These are phyloP conservation scores for Bipolaris cookei DNA, from an alignment of 2,329 filamentous ascomycete genomes.

Conservation along the genomic window DNA sequence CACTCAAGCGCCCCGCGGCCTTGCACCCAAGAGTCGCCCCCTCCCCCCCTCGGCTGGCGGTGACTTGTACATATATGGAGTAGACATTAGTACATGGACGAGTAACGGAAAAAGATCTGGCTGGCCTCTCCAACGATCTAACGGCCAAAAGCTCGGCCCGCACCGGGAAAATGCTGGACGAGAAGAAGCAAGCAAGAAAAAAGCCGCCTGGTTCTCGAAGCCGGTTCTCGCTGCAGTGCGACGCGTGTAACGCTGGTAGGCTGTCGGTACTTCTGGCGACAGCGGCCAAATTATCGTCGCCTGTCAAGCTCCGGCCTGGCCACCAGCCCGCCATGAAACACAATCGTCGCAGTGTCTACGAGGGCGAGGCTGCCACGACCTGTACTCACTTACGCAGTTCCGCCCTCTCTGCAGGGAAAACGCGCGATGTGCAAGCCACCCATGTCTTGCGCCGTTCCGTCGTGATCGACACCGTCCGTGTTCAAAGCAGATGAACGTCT, in stretches of 20 bases:
- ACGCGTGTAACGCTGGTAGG: constrained; percentile 33
- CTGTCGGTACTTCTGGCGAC: constrained; percentile 39
- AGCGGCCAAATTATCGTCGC: constrained; percentile 23
- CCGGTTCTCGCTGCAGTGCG: constrained; percentile 35
- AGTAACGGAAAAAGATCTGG: constrained; percentile 45
- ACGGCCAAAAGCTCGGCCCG: constrained; percentile 50
- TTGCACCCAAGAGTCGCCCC: too few species aligned
- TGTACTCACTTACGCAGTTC: constrained; percentile 23
- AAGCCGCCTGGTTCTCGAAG: constrained; percentile 43
- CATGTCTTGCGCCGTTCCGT: constrained; percentile 27
- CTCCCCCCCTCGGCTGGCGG: too few species aligned
- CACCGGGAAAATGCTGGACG: constrained; percentile 42
- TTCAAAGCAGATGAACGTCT: constrained; percentile 31
- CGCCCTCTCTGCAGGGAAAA: constrained; percentile 38
- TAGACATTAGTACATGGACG: constrained; percentile 14
- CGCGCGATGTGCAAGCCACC: constrained; percentile 41
- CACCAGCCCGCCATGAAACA: constrained; percentile 13
- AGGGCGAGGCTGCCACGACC: constrained; percentile 41
- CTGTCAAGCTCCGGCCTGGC: constrained; percentile 17
- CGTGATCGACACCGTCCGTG: constrained; percentile 35
- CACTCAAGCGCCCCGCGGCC: too few species aligned
- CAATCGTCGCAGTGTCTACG: constrained; percentile 23
- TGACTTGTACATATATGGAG: too few species aligned
- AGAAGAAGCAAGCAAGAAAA: constrained; percentile 4
- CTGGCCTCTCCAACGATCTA: constrained; percentile 37